Evolutionary conservation across 495 filamentous ascomycete species (phyloP).

Genomic region (Hyaloscypha finlandica): DNA sequence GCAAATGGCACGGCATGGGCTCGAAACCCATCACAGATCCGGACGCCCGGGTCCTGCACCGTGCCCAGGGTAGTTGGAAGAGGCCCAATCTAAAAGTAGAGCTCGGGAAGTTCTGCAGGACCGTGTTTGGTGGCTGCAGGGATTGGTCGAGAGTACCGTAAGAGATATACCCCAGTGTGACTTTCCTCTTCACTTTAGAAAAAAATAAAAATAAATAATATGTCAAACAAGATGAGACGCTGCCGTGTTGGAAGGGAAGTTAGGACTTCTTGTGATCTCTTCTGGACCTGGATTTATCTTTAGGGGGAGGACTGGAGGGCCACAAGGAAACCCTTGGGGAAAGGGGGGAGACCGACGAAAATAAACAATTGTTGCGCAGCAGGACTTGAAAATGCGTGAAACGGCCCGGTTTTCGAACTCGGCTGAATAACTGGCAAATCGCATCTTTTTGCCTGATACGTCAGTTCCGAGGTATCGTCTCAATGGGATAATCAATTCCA

Average conservation of each 20-base stretch:
- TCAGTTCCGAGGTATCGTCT: too few species aligned
- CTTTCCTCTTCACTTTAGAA: not conserved
- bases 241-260: not conserved
- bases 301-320: too few species aligned
- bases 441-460: too few species aligned
- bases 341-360: too few species aligned
- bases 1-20: constrained; percentile 1
- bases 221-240: not conserved
- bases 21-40: not conserved
- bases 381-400: too few species aligned
- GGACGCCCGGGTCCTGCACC: not conserved
- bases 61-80: not conserved
- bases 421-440: too few species aligned
- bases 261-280: too few species aligned
- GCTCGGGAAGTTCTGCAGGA: not conserved
- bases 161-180: not conserved
- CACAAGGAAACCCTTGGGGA: too few species aligned
- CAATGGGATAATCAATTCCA: too few species aligned
- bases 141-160: not conserved
- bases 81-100: not conserved
- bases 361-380: too few species aligned
- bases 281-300: too few species aligned
- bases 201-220: not conserved
- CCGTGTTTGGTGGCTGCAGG: not conserved
- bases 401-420: too few species aligned